phyloP scores from a whole-genome alignment of 345 rosid genomes.

The Populus davidiana region DNA sequence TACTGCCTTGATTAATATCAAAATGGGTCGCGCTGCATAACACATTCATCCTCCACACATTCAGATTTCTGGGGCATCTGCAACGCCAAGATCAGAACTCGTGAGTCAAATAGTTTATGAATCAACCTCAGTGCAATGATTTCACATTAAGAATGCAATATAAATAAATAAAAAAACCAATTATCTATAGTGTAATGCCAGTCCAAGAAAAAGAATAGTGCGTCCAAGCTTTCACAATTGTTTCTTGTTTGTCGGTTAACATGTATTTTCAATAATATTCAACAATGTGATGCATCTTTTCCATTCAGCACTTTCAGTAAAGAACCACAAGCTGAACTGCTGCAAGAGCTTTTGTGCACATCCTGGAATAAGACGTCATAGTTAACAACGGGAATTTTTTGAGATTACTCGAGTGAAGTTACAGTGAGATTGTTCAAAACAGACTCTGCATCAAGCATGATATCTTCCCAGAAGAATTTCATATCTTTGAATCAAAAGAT shows the following conservation, averaged over 20 bases:
- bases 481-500: background rate
- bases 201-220: background rate
- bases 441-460: background rate
- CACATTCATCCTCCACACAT: background rate
- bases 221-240: background rate
- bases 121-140: background rate
- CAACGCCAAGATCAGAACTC: background rate
- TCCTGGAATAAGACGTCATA: background rate
- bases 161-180: background rate
- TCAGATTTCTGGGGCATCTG: slow-evolving; percentile 8
- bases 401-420: background rate
- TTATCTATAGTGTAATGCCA: background rate
- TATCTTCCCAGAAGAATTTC: background rate
- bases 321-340: background rate
- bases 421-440: background rate
- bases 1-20: background rate
- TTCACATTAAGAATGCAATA: background rate
- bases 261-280: background rate
- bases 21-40: background rate
- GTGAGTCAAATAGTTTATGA: background rate
- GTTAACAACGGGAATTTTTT: background rate
- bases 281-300: background rate
- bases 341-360: background rate
- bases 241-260: background rate
- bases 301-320: background rate